Base-by-base conservation (phyloP, 805 yeast species). In the Ogataea naganishii region DNA sequence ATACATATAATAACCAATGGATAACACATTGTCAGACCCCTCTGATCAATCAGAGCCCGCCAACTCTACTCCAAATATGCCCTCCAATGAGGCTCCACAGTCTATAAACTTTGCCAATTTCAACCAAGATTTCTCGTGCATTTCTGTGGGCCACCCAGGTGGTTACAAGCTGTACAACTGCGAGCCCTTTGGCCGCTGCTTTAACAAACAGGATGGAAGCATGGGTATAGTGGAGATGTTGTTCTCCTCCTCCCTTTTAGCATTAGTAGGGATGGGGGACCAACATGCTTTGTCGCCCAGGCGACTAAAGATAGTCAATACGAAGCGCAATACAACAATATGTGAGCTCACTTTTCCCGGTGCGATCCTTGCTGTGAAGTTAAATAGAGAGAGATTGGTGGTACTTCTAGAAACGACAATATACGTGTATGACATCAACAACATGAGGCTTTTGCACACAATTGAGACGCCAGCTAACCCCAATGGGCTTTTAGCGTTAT, bases 311-410 rank as follows among this genome's bases (percentile, higher is more conserved):
- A 75, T 89, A 33, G 64, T 89, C 33, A 92, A 89, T 56, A 83
- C 95, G 2, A 84, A 84, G 53, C 68, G 54, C 52, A 56, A 54
- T 26, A 52, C 81, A 3, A 69, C 74, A 1, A 85, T 89, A 14
- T 89, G 97, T 56, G 97, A 89, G 47, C 60, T 89, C 42, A 78
- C 94, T 1, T 89, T 89, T 52, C 94, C 96, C 1, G 76, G 85
- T 3, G 64, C 79, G 5, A 80, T 89, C 7, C 59, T 82, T 20
- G 75, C 80, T 20, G 78, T 89, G 14, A 74, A 75, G 41, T 69
- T 89, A 63, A 89, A 92, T 56, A 66, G 96, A 24, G 79, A 82
- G 42, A 61, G 96, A 27, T 62, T 89, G 43, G 71, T 85, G 26
- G 94, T 88, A n/a, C 69, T 84, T 7, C 60, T 89, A 31, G 73